Base-by-base conservation (phyloP, 1,284 basidiomycete species). In the Tylopilus orsonianus region DNA sequence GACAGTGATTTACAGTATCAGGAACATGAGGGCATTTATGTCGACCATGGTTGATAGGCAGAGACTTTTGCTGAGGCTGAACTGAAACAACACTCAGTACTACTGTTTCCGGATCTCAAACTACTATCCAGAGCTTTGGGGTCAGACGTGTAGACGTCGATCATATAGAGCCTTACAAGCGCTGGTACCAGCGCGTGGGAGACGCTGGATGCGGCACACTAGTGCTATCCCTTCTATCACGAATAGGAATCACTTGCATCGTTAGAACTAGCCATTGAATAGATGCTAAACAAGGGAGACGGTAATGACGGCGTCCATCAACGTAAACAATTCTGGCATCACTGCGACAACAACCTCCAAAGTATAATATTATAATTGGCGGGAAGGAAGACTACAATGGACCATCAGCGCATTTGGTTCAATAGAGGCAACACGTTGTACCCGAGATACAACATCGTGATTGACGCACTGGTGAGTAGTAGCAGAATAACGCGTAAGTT, bases 241-340 rank as follows among this genome's bases (percentile, higher is more conserved):
- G 9, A 13, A 30, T n/a, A n/a, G n/a, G n/a, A 18, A 19, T 13
- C n/a, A 52, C 58, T 30, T 42, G 58, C 53, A 44, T 60, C 35
- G 41, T 58, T 7, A 56, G 26, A 4, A 45, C 35, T 47, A 58
- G 26, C 39, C 35, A 10, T 24, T 36, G 13, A 19, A 35, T 19
- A 58, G 43, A 16, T 50, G 53, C 20, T 39, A 12, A 12, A 56
- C 19, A 5, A 58, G 56, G 18, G 44, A 50, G 13, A 51, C 19
- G 10, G 57, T 56, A 42, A 60, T 60, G 39, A 53, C 3, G 7
- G 50, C 18, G 30, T 60, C 57, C 35, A 53, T 50, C 33, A 60
- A 32, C 18, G 58, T 58, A 8, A 50, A 46, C 27, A 53, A 19
- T n/a, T 47, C 56, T 8, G 58, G 49, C 7, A 53, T 29, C 1